phyloP scores from a whole-genome alignment of 371 early-diverging fungal genomes.

The Blastocladiella emersonii region DNA sequence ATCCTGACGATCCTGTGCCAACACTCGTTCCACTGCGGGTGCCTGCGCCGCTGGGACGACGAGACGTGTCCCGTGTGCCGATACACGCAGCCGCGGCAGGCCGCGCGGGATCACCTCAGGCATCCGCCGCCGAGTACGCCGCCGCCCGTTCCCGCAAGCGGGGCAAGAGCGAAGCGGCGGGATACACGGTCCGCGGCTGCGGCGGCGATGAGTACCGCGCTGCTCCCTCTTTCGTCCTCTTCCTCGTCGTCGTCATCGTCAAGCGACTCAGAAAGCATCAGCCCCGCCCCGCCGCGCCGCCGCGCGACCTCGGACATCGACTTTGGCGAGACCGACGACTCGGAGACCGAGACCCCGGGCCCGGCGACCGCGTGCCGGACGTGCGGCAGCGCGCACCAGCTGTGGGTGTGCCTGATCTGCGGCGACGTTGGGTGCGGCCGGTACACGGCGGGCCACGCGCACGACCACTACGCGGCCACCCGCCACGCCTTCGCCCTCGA shows the following conservation, averaged over 20 bases:
- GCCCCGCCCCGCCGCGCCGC: too few species aligned
- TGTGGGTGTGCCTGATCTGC: constrained; percentile 93
- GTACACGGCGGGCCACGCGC: constrained; percentile 70
- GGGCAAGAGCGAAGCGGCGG: too few species aligned
- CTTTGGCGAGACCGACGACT: too few species aligned
- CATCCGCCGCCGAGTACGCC: background rate
- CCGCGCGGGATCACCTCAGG: constrained; percentile 7
- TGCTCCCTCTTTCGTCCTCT: too few species aligned
- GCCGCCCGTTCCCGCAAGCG: too few species aligned
- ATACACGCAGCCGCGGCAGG: constrained; percentile 28
- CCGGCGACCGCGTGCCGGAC: constrained; percentile 45
- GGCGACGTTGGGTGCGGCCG: constrained; percentile 76
- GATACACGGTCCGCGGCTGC: too few species aligned
- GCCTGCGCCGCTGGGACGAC: constrained; percentile 66
- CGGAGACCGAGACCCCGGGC: constrained; percentile 15
- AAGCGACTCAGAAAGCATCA: too few species aligned
- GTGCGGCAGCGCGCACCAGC: constrained; percentile 53
- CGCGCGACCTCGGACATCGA: too few species aligned
- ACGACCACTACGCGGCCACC: constrained; percentile 63
- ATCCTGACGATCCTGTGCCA: constrained; percentile 83
- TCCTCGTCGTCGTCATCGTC: too few species aligned
- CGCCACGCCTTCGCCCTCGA: constrained; percentile 76
- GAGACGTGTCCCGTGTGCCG: constrained; percentile 78
- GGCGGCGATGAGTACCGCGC: too few species aligned
- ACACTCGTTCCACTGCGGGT: constrained; percentile 82